Base-by-base conservation (phyloP, 2,329 filamentous ascomycete genomes). In the Raffaelea ambrosiae region DNA sequence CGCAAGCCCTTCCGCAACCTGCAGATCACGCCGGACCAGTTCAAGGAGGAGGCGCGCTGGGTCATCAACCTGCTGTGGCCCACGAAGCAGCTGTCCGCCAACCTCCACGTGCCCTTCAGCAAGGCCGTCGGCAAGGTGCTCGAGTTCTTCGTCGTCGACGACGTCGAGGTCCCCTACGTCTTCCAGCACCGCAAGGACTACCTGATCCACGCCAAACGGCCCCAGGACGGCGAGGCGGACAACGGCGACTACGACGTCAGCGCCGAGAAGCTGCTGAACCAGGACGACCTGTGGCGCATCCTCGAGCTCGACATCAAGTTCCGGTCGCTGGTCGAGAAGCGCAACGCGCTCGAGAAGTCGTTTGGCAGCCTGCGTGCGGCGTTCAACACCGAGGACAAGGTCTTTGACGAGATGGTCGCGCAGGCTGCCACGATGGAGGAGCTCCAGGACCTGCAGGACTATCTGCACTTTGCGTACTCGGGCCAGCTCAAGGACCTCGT, bases 141-240 rank as follows among this genome's bases (percentile, higher is more conserved):
- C 36, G 88, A 96, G 59, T 96, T 97, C 62, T 88, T 98, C 66
- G 88, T 95, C 44, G 81, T 91, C 4, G 90, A 97, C 54, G 88
- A 95, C 56, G 88, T 91, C 57, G 93, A 98, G 65, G 89, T 96
- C 1, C 91, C 93, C 0, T 98, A 95, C 64, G 93, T 98, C 57
- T 96, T 96, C 65, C 91, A 96, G 64, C 93, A 98, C 61, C 88
- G 93, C 52, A 95, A 96, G 66, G 93, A 98, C 63, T 98, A 97
- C 61, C 77, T 98, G 40, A 94, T 98, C 48, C 88, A 97, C 59
- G 86, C 86, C 21, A 84, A 83, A 55, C 89, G 87, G 60, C 62
- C 81, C 61, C 66, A 73, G 23, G 81, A 77, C 2, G 80, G 83
- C 2, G 81, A 88, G 49, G 86, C 83, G 59, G 81, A 81, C 46